Evolutionary conservation across 768 basidiomycete species (phyloP), one percentile per base, ranked within the genome.

Genomic region (Crepidotus variabilis): DNA sequence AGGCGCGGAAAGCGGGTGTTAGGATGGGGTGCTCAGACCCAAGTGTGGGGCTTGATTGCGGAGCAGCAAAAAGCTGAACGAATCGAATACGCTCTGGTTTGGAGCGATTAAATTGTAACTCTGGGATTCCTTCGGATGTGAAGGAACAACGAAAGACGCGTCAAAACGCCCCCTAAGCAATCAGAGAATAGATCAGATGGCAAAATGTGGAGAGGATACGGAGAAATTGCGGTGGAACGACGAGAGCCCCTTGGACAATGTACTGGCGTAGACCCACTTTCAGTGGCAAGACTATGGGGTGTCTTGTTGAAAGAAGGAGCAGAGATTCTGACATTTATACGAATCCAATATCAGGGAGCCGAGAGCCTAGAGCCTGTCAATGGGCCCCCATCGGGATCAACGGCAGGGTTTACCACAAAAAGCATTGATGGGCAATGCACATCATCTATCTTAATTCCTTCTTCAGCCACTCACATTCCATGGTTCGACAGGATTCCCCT

Each of bases 31-130:
- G 49, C 8, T 39, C 34, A 14, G 33, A 55, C 48, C 48, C 32
- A n/a, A 55, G 48, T 35, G 55, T 56, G 55, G 54, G 22, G 54
- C 54, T 22, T 54, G 22, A 22, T 32, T 54, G 47, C 54, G 48
- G 55, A 55, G 55, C 48, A 35, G 1, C 13, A 8, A 28, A 3
- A 28, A 3, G 28, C 28, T 28, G n/a, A n/a, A n/a, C 28, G 3
- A 8, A 28, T 28, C 28, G 28, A 28, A 8, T 28, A n/a, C 9
- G 35, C 35, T 36, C 35, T 36, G 35, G 35, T 36, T 16, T 36
- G 35, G n/a, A n/a, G n/a, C n/a, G n/a, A n/a, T n/a, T n/a, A n/a
- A n/a, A n/a, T 28, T 28, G 8, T 28, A 8, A 28, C 28, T 28
- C 28, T 28, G 4, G 28, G 28, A 28, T 28, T 28, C 28, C n/a